Evolutionary conservation across 2,329 filamentous ascomycete species (phyloP), one percentile per base, ranked within the genome.

Genomic region (Colletotrichum horii): DNA sequence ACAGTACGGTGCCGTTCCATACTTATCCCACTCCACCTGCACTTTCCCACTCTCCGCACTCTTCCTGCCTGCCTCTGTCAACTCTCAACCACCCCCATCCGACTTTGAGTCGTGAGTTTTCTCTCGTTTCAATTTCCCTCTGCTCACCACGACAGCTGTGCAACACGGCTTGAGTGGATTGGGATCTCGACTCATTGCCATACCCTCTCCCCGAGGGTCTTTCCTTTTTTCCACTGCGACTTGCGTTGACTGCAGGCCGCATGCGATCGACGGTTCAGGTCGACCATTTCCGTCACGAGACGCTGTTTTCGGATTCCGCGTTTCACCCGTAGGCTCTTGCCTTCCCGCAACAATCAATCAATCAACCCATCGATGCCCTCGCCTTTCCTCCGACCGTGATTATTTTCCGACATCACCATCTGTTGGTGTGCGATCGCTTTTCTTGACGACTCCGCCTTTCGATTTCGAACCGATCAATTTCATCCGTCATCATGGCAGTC

Each of bases 401-500:
- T 38, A 52, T 38, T 30, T 43, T 62, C 36, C 74, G 69, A 67
- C 56, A 68, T 74, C 74, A 52, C 62, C 74, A 28, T 28, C 65
- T 30, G 62, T 6, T 67, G 74, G 71, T 76, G 71, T 34, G 32
- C 71, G 71, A 62, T 36, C 30, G 36, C 14, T 48, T 30, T 32
- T 68, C 6, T 30, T 38, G 28, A 75, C 67, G 8, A 58, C 71
- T 65, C 26, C 24, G 48, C 61, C 36, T 12, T 16, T 52, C 19
- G 32, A 24, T 16, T 56, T 26, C 15, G 30, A 62, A 22, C 11
- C 56, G 43, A 52, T 52, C 56, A 16, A 36, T 14, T 22, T 16
- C 15, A n/a, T 16, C 28, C 60, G 24, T 68, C 77, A 79, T 73
- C 69, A 87, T 87, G 85, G 81, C 82, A 55, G 79, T 82, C 74